A percentile compares a stretch with the other conserved stretches of the same genome.
These are phyloP conservation scores for Candida cerambycidarum DNA, from an alignment of 805 yeast genomes.

Conservation along the genomic window DNA sequence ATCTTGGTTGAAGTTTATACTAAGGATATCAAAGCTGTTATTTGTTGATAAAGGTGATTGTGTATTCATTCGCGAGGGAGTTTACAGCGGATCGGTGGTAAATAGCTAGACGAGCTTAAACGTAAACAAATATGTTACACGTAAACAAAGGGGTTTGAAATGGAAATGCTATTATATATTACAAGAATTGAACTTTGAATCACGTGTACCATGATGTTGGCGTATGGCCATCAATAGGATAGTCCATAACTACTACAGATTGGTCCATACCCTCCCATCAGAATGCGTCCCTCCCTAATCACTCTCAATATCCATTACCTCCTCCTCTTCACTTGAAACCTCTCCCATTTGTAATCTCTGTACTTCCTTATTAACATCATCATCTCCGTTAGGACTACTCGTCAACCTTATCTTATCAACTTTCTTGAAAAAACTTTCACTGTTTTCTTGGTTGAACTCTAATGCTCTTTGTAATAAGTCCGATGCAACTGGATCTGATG, in stretches of 20 bases:
- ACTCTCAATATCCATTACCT: constrained; percentile 59
- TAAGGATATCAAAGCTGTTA: constrained; percentile 30
- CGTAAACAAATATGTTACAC: too few species aligned
- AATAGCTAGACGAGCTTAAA: neutral
- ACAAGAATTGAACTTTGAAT: too few species aligned
- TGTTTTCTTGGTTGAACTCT: constrained; percentile 49
- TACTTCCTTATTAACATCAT: constrained; percentile 24
- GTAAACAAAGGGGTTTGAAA: too few species aligned
- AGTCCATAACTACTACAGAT: too few species aligned
- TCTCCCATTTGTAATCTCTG: constrained; percentile 45
- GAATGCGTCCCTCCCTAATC: too few species aligned
- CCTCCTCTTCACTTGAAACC: constrained; percentile 47
- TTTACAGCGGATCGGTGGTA: neutral
- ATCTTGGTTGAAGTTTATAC: constrained; percentile 82
- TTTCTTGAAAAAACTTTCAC: constrained; percentile 19
- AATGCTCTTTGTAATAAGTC: constrained; percentile 80
- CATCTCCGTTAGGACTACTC: constrained; percentile 6
- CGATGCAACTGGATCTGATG: constrained; percentile 80
- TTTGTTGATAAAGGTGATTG: constrained; percentile 17
- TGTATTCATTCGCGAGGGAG: constrained; percentile 26
- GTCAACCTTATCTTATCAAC: constrained; percentile 1
- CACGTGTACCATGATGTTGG: too few species aligned
- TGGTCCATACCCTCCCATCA: too few species aligned
- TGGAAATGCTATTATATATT: too few species aligned
- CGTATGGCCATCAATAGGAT: too few species aligned